Conservation (phyloP, 257 asterid species). For the Jacaranda mimosifolia region DNA sequence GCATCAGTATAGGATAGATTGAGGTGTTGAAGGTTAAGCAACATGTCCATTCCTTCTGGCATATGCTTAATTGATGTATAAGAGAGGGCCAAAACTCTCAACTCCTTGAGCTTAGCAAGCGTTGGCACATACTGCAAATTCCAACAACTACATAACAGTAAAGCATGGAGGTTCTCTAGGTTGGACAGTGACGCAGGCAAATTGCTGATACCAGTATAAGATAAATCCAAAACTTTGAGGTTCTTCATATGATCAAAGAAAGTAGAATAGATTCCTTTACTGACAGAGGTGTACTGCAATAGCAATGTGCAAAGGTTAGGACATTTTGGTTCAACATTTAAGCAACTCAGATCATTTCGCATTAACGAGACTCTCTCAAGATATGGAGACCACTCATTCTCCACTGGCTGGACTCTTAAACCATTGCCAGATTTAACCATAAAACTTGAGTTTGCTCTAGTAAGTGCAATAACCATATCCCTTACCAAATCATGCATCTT, state of each 20-base stretch:
- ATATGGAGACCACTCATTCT: slow-evolving; percentile 36
- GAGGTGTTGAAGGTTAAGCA: not conserved
- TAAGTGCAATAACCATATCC: slow-evolving; percentile 43
- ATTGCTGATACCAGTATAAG: slow-evolving; percentile 36
- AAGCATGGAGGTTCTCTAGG: slow-evolving; percentile 37
- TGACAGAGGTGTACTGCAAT: slow-evolving; percentile 45
- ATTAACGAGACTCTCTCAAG: slow-evolving; percentile 48
- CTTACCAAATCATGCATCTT: slow-evolving; percentile 21
- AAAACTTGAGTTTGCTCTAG: slow-evolving; percentile 33
- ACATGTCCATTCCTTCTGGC: slow-evolving; percentile 25
- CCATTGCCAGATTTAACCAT: slow-evolving; percentile 43
- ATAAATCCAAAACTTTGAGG: slow-evolving; percentile 44
- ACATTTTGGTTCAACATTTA: slow-evolving; percentile 37
- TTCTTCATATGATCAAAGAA: slow-evolving; percentile 38
- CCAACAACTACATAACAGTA: slow-evolving; percentile 49
- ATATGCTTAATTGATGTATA: not conserved
- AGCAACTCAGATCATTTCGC: slow-evolving; percentile 43
- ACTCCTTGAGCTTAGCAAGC: slow-evolving; percentile 34
- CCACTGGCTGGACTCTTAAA: slow-evolving; percentile 28
- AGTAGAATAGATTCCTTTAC: slow-evolving; percentile 29
- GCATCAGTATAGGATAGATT: slow-evolving; percentile 10
- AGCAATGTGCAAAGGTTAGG: slow-evolving; percentile 42
- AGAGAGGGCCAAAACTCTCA: slow-evolving; percentile 43
- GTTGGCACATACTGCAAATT: slow-evolving; percentile 39
- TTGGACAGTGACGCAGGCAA: slow-evolving; percentile 45